A percentile compares a stretch with the other conserved stretches of the same genome.
These are phyloP conservation scores for Aureobasidium uvarum DNA, from an alignment of 2,329 filamentous ascomycete species.

Conservation along the genomic window DNA sequence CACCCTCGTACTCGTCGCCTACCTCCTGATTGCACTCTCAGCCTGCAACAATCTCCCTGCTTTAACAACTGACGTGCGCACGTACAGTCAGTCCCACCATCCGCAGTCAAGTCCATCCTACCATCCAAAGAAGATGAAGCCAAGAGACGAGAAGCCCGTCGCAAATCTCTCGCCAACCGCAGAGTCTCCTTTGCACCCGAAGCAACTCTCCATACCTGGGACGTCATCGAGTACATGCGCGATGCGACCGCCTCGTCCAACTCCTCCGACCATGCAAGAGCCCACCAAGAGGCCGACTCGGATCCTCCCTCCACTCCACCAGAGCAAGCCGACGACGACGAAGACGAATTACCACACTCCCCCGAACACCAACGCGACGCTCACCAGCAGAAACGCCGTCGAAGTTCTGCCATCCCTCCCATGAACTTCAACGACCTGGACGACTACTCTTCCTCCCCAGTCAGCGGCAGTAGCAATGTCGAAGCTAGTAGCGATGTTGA, in stretches of 20 bases:
- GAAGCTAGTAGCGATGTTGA: constrained; percentile 52
- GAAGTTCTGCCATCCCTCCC: constrained; percentile 65
- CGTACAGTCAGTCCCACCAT: constrained; percentile 44
- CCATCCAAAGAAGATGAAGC: constrained; percentile 58
- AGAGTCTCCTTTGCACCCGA: constrained; percentile 97
- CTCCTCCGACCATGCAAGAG: constrained; percentile 67
- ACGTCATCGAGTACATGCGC: constrained; percentile 84
- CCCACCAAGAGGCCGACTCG: constrained; percentile 43
- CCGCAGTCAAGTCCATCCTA: constrained; percentile 54
- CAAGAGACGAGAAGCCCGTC: constrained; percentile 78
- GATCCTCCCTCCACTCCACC: constrained; percentile 63
- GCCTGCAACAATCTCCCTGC: too few species aligned
- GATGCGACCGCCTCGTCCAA: constrained; percentile 77
- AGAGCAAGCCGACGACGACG: constrained; percentile 59
- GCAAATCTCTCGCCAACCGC: constrained; percentile 87
- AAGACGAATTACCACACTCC: constrained; percentile 52
- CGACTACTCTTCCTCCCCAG: constrained; percentile 73
- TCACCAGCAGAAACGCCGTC: constrained; percentile 60
- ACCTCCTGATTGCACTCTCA: neutral
- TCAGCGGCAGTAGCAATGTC: constrained; percentile 58
- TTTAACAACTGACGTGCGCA: constrained; percentile 1
- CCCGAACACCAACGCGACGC: constrained; percentile 65
- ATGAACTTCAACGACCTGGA: constrained; percentile 65
- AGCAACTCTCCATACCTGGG: constrained; percentile 95
- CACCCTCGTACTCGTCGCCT: neutral